Evolutionary conservation across 2,329 filamentous ascomycete species (phyloP), one percentile per base, ranked within the genome.

Genomic region (Colletotrichum somersetense): DNA sequence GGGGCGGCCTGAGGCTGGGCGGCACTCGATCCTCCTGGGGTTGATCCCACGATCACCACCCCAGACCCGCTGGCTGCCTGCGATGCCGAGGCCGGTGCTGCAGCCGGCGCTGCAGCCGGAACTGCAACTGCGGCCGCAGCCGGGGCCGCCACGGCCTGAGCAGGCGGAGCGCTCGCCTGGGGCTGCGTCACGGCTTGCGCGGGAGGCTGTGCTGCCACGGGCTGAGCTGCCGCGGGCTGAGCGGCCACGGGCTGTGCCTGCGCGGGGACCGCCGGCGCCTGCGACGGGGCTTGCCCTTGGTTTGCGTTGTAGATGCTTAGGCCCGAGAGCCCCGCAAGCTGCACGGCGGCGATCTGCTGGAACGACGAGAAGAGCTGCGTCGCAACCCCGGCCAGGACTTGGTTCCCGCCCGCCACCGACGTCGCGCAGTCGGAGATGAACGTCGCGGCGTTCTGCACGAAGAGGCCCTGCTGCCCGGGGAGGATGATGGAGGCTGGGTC

Each of bases 401-500:
- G 53, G 33, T 72, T 72, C 73, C 67, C 18, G 67, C 61, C 70
- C 33, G 66, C 71, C n/a, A 73, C 73, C 46, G 76, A 80, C 59
- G 78, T 77, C 12, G 76, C 75, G 71, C 80, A 82, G 73, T 83
- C 81, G 58, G 74, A 71, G 62, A 76, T 75, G 73, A 83, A 80
- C 38, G 76, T 75, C 58, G 65, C 75, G 26, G 80, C 75, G 74
- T 78, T 79, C 70, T 80, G 79, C 23, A 83, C 79, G 52, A 83
- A 79, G 26, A 83, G 75, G 63, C 67, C 73, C 35, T 73, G 67
- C 75, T 81, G 79, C 73, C 75, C 74, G 3, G 80, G 76, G 35
- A 82, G 74, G 69, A 83, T 82, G 70, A 83, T 83, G 61, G 77
- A 75, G 23, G 82, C 82, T 11, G 82, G 82, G 73, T 83, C 82